Base-by-base conservation (phyloP, 2,329 filamentous ascomycete genomes). In the Cyphellophora europaea region DNA sequence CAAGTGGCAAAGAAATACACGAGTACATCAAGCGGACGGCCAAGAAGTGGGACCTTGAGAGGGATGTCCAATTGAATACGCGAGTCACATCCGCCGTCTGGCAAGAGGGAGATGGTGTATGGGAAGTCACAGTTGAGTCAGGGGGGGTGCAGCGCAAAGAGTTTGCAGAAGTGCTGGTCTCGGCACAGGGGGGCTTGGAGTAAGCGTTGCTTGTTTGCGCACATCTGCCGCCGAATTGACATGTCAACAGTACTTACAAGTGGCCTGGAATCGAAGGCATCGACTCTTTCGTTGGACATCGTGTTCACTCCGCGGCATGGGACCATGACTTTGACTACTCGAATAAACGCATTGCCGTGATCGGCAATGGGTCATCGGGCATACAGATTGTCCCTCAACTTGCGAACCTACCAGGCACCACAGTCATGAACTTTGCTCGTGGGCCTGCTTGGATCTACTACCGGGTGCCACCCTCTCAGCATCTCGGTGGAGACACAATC, bases 281-380 rank as follows among this genome's bases (percentile, higher is more conserved):
- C 40, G 65, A 56, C 5, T 73, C 11, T 13, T 81, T 77, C 61
- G 63, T 72, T 36, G 77, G 77, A 12, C 51, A 62, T 11, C 62
- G 75, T 5, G 64, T 73, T 45, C 74, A 79, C 50, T 70, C 71
- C 0, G 72, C 71, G 1, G 69, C 69, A 48, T 77, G 74, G 74
- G 34, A 38, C 6, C 55, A 66, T 3, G 61, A 68, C 5, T 59
- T 79, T 11, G 61, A 71, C 30, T 64, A 76, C 16, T 62, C 63
- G 28, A 65, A 65, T 32, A 80, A 80, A 51, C 63, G 67, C 11
- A 67, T 73, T 33, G 77, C 67, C n/a, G 66, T 81, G 35, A 71
- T 81, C 18, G 77, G 77, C 6, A 79, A 74, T 0, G 77, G 77
- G 1, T 71, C 75, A 0, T 73, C 74, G 0, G 77, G 77, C 1